Conservation (phyloP, 495 filamentous ascomycete genomes). For the Durotheca rogersii region DNA sequence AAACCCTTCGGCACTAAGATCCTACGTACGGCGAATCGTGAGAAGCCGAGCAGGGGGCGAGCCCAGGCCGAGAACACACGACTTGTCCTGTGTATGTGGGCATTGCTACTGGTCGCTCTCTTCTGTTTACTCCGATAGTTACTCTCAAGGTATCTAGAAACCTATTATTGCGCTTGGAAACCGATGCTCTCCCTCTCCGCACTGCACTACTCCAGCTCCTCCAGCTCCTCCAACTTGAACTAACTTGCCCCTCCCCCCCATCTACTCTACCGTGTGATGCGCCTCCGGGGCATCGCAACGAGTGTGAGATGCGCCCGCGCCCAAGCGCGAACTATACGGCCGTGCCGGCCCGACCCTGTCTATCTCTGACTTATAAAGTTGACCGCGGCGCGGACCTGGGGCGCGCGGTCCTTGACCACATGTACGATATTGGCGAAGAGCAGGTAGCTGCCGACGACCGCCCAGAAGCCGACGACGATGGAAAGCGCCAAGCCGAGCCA, state of each 20-base stretch:
- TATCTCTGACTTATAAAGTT: conserved; percentile 6
- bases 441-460: conserved; percentile 33
- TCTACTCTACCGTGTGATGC: background rate
- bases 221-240: too few relatives aligned
- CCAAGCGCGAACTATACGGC: background rate
- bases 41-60: conserved; percentile 52
- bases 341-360: background rate
- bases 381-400: background rate
- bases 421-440: conserved; percentile 16
- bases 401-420: conserved; percentile 9
- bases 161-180: background rate
- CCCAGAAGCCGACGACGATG: conserved; percentile 44
- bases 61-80: conserved; percentile 44
- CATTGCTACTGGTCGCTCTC: background rate
- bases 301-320: background rate
- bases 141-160: conserved; percentile 4
- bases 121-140: background rate
- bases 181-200: too few relatives aligned
- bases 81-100: conserved; percentile 32
- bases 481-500: conserved; percentile 38
- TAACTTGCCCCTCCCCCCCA: too few relatives aligned
- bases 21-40: conserved; percentile 49
- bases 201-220: too few relatives aligned
- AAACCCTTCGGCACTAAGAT: conserved; percentile 52
- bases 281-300: background rate